These are phyloP conservation scores for Ganoderma multipileum DNA, from an alignment of 1,284 basidiomycete species.

Conservation along the genomic window DNA sequence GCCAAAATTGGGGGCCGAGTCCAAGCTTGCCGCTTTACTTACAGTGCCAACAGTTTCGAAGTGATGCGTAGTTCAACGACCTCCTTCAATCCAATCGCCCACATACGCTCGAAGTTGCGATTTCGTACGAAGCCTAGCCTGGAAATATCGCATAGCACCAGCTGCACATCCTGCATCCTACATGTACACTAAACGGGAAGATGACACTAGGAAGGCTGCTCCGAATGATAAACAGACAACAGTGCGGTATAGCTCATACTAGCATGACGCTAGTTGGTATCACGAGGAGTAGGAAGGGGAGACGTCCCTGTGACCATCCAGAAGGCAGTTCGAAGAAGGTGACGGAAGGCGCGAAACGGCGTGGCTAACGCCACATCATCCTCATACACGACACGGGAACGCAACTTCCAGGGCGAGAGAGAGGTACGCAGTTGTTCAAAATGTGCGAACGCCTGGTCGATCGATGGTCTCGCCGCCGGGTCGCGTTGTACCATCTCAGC, in stretches of 20 bases:
- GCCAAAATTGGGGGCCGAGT: no score
- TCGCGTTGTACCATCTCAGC: conserved; percentile 40
- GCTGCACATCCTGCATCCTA: no score
- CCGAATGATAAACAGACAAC: conserved; percentile 7
- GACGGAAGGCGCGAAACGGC: neutral
- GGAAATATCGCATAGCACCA: no score
- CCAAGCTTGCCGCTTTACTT: no score
- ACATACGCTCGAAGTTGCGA: no score
- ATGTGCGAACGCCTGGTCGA: conserved; percentile 14
- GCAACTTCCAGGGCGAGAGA: conserved; percentile 10
- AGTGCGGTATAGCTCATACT: conserved; percentile 7
- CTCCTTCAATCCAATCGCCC: no score
- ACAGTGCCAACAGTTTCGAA: no score
- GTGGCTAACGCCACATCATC: conserved; percentile 4
- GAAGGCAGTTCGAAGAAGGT: neutral
- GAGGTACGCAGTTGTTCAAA: neutral
- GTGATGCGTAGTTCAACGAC: no score
- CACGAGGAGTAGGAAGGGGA: neutral
- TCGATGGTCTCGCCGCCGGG: conserved; percentile 36
- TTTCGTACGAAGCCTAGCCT: no score
- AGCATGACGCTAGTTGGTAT: no score
- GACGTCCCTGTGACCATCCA: neutral
- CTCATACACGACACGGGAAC: conserved; percentile 14
- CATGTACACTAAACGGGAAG: no score
- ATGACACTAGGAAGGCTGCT: no score